Percentiles rank a stretch among this genome's conserved stretches.
phyloP scores from a whole-genome alignment of 208 protist species.

The Acanthamoeba comandoni region DNA sequence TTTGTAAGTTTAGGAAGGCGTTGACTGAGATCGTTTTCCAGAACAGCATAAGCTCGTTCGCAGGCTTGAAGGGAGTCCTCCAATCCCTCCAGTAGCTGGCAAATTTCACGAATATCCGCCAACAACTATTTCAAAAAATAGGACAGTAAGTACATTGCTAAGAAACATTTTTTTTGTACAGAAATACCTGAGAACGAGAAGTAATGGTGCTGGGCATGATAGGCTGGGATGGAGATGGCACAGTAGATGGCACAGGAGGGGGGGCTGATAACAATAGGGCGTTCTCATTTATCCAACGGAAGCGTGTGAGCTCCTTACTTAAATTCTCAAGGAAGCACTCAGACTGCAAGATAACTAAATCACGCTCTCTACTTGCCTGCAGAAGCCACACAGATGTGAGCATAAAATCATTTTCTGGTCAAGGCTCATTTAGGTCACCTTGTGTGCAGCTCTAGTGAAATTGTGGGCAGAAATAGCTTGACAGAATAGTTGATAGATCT shows the following conservation, averaged over 20 bases:
- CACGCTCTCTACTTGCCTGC: too few relatives aligned
- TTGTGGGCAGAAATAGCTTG: too few relatives aligned
- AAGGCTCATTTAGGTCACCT: too few relatives aligned
- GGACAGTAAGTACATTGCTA: neutral
- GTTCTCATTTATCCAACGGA: slow-evolving; percentile 26
- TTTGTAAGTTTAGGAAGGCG: slow-evolving; percentile 1
- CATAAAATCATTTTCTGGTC: too few relatives aligned
- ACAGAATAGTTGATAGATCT: too few relatives aligned
- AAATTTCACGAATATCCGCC: neutral
- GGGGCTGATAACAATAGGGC: neutral
- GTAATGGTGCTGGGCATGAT: neutral
- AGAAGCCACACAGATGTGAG: too few relatives aligned
- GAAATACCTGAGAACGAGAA: neutral
- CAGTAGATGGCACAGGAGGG: neutral
- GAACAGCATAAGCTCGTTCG: slow-evolving; percentile 1
- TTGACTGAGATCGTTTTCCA: slow-evolving; percentile 36
- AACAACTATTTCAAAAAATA: neutral
- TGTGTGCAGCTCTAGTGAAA: too few relatives aligned
- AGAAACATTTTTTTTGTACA: neutral
- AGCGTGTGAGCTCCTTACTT: slow-evolving; percentile 1
- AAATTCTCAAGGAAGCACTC: slow-evolving; percentile 1
- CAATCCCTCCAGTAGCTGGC: slow-evolving; percentile 26
- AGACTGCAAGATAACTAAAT: neutral
- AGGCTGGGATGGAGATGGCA: neutral
- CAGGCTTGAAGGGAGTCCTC: slow-evolving; percentile 12